Percentiles rank a stretch among this genome's conserved stretches.
Evolutionary conservation across 768 basidiomycete genomes (phyloP).

Genomic region (Agaricus blazei): DNA sequence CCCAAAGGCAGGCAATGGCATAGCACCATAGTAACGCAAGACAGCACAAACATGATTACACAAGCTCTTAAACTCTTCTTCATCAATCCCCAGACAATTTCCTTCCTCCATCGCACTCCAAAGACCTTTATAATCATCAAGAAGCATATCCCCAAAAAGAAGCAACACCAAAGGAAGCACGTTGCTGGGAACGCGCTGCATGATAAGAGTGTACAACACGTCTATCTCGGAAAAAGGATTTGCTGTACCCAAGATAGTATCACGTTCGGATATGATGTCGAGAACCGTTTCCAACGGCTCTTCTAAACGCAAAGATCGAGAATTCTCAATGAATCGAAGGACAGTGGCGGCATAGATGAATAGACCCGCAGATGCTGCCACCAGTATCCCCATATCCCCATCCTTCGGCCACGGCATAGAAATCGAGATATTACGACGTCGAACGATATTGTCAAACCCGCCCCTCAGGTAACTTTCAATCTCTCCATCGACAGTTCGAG

Average conservation of each 20-base stretch:
- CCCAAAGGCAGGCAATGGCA: background rate
- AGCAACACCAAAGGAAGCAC: background rate
- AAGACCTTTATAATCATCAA: too few relatives aligned
- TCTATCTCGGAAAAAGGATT: conserved; percentile 10
- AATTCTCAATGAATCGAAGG: conserved; percentile 18
- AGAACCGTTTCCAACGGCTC: background rate
- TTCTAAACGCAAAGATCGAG: background rate
- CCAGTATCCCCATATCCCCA: conserved; percentile 8
- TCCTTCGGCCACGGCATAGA: conserved; percentile 10
- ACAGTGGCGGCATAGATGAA: conserved; percentile 24
- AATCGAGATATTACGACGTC: background rate
- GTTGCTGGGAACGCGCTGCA: background rate
- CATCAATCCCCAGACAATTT: background rate
- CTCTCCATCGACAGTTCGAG: background rate
- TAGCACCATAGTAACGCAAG: background rate
- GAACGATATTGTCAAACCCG: conserved; percentile 3
- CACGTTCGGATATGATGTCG: background rate
- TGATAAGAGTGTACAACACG: conserved; percentile 12
- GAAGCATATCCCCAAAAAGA: background rate
- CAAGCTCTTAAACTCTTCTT: background rate
- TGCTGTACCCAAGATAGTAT: background rate
- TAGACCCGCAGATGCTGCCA: conserved; percentile 17
- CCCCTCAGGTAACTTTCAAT: conserved; percentile 5
- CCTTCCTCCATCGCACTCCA: too few relatives aligned
- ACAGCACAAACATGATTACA: background rate